A percentile compares a stretch with the other conserved stretches of the same genome.
Conservation (phyloP, 2,329 filamentous ascomycete species). For the Colletotrichum liaoningense region DNA sequence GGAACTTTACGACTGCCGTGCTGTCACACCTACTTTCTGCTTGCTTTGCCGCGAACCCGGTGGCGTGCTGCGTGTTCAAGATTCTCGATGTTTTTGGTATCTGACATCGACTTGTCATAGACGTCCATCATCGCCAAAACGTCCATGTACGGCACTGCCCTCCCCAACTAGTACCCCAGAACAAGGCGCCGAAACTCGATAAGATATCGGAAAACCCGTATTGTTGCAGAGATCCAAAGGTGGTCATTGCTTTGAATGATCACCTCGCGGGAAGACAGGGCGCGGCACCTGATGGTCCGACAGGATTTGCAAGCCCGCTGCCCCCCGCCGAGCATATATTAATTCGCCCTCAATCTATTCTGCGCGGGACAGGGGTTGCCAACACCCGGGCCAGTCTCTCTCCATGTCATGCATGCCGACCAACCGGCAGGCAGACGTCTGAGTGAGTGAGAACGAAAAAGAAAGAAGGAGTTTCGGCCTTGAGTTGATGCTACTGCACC, state of each 20-base stretch:
- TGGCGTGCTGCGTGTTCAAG: neutral
- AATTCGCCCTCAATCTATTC: conserved; percentile 1
- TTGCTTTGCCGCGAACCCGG: neutral
- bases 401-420: conserved; percentile 6
- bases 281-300: neutral
- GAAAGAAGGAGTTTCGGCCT: conserved; percentile 9
- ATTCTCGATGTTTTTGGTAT: neutral
- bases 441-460: neutral
- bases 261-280: conserved; percentile 2
- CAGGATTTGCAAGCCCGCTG: conserved; percentile 5
- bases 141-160: neutral
- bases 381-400: neutral
- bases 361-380: conserved; percentile 9
- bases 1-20: conserved; percentile 24
- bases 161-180: neutral
- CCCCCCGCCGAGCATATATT: conserved; percentile 4
- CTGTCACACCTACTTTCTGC: neutral
- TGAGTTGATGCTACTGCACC: neutral
- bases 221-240: neutral
- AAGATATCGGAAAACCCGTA: neutral
- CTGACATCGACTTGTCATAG: neutral
- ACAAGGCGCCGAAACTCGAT: neutral
- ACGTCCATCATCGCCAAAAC: neutral
- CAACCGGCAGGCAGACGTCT: neutral
- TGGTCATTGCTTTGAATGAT: conserved; percentile 1